A percentile compares a stretch with the other conserved stretches of the same genome.
Evolutionary conservation across 768 basidiomycete genomes (phyloP).

Genomic region (Macrolepiota dolichaula): DNA sequence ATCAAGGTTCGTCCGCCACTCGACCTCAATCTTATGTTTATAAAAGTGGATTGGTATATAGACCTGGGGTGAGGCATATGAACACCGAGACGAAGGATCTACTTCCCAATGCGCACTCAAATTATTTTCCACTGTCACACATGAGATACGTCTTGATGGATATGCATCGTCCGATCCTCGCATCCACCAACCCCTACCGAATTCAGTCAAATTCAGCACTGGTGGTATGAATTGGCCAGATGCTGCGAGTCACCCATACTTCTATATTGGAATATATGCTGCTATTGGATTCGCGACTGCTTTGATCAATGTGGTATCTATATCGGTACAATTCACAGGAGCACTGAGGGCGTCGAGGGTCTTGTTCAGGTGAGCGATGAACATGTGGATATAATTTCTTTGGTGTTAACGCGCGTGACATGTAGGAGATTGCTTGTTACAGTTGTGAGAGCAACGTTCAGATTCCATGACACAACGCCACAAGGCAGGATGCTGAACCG

Average conservation of each 20-base stretch:
- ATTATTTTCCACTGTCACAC: constrained; percentile 33
- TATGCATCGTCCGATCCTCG: constrained; percentile 23
- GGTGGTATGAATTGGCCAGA: constrained; percentile 34
- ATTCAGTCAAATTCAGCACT: not conserved
- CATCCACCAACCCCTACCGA: not conserved
- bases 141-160: constrained; percentile 34
- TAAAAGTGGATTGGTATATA: constrained; percentile 14
- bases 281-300: constrained; percentile 52
- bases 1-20: constrained; percentile 47
- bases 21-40: not conserved
- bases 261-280: constrained; percentile 69
- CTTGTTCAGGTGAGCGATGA: constrained; percentile 34
- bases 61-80: constrained; percentile 70
- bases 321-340: constrained; percentile 58
- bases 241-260: constrained; percentile 60
- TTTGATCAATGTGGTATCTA: constrained; percentile 41
- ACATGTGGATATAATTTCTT: not conserved
- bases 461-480: constrained; percentile 82
- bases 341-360: constrained; percentile 45
- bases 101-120: constrained; percentile 23
- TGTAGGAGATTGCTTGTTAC: constrained; percentile 54
- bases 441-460: constrained; percentile 82
- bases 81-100: constrained; percentile 7
- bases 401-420: not conserved
- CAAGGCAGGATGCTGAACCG: constrained; percentile 82